Conservation (phyloP, 805 yeast species). For the Candida sithepensis region DNA sequence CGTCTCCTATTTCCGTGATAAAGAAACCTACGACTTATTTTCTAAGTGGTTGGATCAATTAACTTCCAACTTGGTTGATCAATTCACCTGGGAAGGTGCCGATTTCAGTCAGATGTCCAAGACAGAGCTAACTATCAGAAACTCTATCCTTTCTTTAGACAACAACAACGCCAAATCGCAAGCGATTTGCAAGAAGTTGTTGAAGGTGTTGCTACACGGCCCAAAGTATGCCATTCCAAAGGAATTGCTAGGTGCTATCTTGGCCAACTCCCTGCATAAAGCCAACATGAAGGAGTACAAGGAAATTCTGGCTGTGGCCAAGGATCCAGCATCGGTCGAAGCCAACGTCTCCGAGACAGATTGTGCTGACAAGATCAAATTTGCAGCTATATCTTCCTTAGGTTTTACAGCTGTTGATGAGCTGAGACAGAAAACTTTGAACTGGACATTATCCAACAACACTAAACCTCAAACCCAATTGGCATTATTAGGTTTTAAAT, state of each 20-base stretch:
- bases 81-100: constrained; percentile 36
- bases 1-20: constrained; percentile 21
- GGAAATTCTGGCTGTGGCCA: constrained; percentile 50
- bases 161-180: constrained; percentile 25
- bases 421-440: constrained; percentile 49
- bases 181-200: constrained; percentile 36
- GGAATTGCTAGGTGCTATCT: constrained; percentile 43
- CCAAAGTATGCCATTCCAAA: constrained; percentile 49
- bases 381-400: constrained; percentile 52
- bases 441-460: constrained; percentile 54
- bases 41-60: constrained; percentile 15
- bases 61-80: constrained; percentile 23
- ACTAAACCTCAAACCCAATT: constrained; percentile 53
- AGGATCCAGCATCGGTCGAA: constrained; percentile 44
- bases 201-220: constrained; percentile 51
- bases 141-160: constrained; percentile 39
- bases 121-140: constrained; percentile 43
- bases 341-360: constrained; percentile 30
- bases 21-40: constrained; percentile 7
- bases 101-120: constrained; percentile 21
- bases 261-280: constrained; percentile 27
- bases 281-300: constrained; percentile 52
- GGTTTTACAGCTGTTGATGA: constrained; percentile 46
- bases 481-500: constrained; percentile 52
- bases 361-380: constrained; percentile 41